Evolutionary conservation across 495 filamentous ascomycete genomes (phyloP).

Genomic region (Aspergillus bertholletiae): DNA sequence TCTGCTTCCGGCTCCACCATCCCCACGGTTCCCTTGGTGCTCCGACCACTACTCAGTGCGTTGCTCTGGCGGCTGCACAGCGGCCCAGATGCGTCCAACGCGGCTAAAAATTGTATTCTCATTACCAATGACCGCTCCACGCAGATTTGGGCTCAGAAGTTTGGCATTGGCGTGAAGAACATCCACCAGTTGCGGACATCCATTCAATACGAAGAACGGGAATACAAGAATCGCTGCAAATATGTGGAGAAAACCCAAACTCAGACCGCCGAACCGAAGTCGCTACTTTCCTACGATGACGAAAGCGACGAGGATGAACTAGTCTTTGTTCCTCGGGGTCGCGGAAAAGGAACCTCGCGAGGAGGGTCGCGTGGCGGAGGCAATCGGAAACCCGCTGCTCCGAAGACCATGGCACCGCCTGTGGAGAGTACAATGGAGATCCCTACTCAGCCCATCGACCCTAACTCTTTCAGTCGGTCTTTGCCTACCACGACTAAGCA

Average conservation of each 20-base stretch:
- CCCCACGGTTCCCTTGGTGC: slow-evolving; percentile 35
- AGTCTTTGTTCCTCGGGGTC: slow-evolving; percentile 50
- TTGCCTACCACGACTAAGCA: slow-evolving; percentile 28
- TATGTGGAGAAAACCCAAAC: slow-evolving; percentile 45
- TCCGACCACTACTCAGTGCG: slow-evolving; percentile 59
- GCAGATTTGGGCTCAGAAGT: slow-evolving; percentile 55
- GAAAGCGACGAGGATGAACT: slow-evolving; percentile 59
- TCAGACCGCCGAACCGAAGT: slow-evolving; percentile 38
- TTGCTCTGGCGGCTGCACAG: slow-evolving; percentile 58
- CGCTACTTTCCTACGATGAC: slow-evolving; percentile 43
- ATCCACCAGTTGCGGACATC: slow-evolving; percentile 57
- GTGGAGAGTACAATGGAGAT: slow-evolving; percentile 35
- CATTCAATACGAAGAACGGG: slow-evolving; percentile 56
- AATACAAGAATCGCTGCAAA: slow-evolving; percentile 53
- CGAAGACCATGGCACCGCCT: slow-evolving; percentile 25
- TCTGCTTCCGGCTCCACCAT: slow-evolving; percentile 34
- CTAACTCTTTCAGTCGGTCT: slow-evolving; percentile 51
- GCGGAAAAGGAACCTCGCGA: slow-evolving; percentile 37
- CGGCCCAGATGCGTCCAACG: slow-evolving; percentile 37
- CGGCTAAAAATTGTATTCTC: slow-evolving; percentile 45
- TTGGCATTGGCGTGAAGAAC: slow-evolving; percentile 56
- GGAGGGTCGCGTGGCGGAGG: slow-evolving; percentile 36
- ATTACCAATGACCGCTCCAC: slow-evolving; percentile 58
- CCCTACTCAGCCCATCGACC: slow-evolving; percentile 52
- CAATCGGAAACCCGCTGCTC: slow-evolving; percentile 17